A percentile compares a stretch with the other conserved stretches of the same genome.
phyloP scores from a whole-genome alignment of 164 flowering plant species.

The Malania oleifera region DNA sequence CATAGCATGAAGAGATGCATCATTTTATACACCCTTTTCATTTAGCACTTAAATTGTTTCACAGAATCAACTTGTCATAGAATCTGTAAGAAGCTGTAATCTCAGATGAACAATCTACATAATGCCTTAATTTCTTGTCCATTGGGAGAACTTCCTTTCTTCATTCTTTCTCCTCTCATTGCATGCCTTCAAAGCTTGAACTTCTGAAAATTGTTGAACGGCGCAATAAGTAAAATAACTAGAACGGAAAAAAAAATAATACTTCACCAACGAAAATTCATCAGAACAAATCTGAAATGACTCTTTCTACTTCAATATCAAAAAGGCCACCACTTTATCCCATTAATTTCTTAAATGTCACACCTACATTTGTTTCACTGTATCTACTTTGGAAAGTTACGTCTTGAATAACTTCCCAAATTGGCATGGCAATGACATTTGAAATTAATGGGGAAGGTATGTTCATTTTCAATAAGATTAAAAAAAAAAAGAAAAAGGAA shows the following conservation, averaged over 20 bases:
- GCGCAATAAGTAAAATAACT: conserved; percentile 2
- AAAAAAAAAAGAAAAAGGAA: too few relatives aligned
- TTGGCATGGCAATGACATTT: background rate
- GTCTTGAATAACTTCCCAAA: too few relatives aligned
- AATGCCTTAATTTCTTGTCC: background rate
- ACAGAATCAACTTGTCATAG: background rate
- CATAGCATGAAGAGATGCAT: too few relatives aligned
- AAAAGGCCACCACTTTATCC: too few relatives aligned
- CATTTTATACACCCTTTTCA: too few relatives aligned
- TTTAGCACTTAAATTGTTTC: too few relatives aligned
- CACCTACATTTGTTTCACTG: too few relatives aligned
- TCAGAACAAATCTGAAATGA: too few relatives aligned
- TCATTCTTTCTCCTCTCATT: conserved; percentile 45
- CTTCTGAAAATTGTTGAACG: conserved; percentile 38
- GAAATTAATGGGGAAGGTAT: background rate
- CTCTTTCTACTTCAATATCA: too few relatives aligned
- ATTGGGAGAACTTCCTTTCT: conserved; percentile 14
- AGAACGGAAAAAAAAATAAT: background rate
- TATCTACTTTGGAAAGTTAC: too few relatives aligned
- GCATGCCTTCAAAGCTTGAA: conserved; percentile 77
- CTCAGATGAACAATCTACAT: background rate
- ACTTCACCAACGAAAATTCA: background rate
- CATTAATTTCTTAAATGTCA: too few relatives aligned
- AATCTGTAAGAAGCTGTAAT: background rate
- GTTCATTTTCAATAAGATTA: too few relatives aligned